A percentile compares a stretch with the other conserved stretches of the same genome.
Evolutionary conservation across 140 eudicot species (phyloP).

Genomic region (Cichorium intybus): DNA sequence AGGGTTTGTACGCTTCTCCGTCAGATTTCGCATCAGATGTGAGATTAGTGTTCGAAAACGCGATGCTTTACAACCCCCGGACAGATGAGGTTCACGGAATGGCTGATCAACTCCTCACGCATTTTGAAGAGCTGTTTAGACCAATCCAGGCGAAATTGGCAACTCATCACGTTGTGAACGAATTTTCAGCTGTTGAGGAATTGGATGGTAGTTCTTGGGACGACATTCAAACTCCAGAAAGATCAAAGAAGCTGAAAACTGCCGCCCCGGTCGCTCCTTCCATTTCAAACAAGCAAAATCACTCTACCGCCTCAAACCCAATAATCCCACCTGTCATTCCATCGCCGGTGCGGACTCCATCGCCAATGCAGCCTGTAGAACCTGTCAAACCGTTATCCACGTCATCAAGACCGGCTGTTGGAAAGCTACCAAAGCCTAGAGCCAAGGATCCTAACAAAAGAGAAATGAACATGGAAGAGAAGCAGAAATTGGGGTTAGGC

Average conservation of each 20-base stretch:
- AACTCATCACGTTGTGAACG: not conserved
- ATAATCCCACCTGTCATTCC: conserved; percentile 22
- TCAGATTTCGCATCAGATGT: conserved; percentile 67
- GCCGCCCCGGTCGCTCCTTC: conserved; percentile 21
- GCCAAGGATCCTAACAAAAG: conserved; percentile 80
- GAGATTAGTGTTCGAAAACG: conserved; percentile 75
- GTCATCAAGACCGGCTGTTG: conserved; percentile 6
- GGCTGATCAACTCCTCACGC: conserved; percentile 57
- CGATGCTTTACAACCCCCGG: conserved; percentile 76
- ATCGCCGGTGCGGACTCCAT: conserved; percentile 42
- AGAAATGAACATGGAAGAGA: conserved; percentile 84
- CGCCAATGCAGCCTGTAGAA: conserved; percentile 51
- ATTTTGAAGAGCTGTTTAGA: conserved; percentile 65
- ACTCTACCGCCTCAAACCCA: conserved; percentile 49
- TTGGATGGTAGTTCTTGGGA: conserved; percentile 81
- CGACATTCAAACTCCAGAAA: conserved; percentile 42
- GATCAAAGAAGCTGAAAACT: conserved; percentile 44
- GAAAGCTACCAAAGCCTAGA: conserved; percentile 71
- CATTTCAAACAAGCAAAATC: conserved; percentile 35
- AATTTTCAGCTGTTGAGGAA: conserved; percentile 45
- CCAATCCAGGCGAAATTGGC: conserved; percentile 65
- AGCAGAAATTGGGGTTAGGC: conserved; percentile 76
- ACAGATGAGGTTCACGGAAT: conserved; percentile 58
- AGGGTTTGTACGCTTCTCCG: conserved; percentile 42
- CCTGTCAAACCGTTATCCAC: conserved; percentile 30